Evolutionary conservation across 208 protist genomes (phyloP), one percentile per base, ranked within the genome.

Genomic region (Acanthamoeba sp.): DNA sequence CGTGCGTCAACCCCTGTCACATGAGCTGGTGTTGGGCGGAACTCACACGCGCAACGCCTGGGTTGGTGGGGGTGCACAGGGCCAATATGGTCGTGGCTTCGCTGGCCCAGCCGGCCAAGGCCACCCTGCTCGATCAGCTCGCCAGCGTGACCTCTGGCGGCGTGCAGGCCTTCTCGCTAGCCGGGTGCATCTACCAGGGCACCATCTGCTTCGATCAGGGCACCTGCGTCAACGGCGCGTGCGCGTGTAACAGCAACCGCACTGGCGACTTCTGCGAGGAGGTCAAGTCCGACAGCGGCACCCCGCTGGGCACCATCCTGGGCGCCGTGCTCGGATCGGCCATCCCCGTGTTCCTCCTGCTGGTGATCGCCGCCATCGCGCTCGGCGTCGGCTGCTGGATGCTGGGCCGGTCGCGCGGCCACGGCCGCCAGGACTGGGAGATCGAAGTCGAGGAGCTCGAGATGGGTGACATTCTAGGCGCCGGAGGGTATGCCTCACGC

Each of bases 281-380:
- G 9, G 32, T 55, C 36, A 34, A 29, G 38, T 36, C 62, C n/a
- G 62, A 57, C 76, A 55, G 76, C n/a, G 10, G 42, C 76, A 45
- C 38, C 3, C 45, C 76, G 38, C 27, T 57, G 42, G 38, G 45
- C 38, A 55, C 76, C 24, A 55, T 57, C 45, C 32, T 85, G 24
- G 38, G 38, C 45, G 45, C 45, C 42, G 38, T 85, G 45, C 38
- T 57, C 16, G 76, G 76, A 0, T 45, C 45, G 34, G 76, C 32
- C 76, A 85, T 85, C 36, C 76, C 76, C 27, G 76, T 85, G 36
- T 85, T 55, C 45, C 18, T 85, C 45, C 27, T 85, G 27, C 45
- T 85, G 34, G 10, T 45, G n/a, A 29, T 36, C 42, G 22, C 27
- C 45, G 42, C 45, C 76, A 9, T 85, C 42, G 34, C 27, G 27